Conservation (phyloP, 257 asterid species). For the Avicennia marina region DNA sequence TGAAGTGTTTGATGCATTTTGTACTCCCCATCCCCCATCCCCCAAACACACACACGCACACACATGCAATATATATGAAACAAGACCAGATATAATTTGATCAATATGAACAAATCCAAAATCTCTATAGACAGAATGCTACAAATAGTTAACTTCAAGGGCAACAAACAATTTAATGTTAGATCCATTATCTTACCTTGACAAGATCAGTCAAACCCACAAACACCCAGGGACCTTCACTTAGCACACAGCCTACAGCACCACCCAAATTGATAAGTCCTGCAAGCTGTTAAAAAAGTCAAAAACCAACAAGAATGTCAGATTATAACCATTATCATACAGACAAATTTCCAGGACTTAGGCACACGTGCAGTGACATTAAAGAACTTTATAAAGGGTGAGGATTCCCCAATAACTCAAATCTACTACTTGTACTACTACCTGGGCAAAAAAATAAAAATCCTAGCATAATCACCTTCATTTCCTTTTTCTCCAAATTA, state of each 20-base stretch:
- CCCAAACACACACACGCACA: too few species aligned
- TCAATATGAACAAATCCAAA: too few species aligned
- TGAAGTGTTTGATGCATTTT: too few species aligned
- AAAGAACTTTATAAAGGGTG: not conserved
- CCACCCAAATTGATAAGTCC: conserved; percentile 61
- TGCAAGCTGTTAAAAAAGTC: conserved; percentile 47
- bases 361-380: too few species aligned
- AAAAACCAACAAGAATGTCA: conserved; percentile 14
- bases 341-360: not conserved
- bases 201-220: conserved; percentile 85
- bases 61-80: too few species aligned
- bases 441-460: not conserved
- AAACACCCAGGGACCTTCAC: conserved; percentile 98
- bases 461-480: not conserved
- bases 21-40: too few species aligned
- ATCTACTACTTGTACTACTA: not conserved
- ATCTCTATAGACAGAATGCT: too few species aligned
- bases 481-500: too few species aligned
- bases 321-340: not conserved
- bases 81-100: too few species aligned
- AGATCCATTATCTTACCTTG: conserved; percentile 51
- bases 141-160: too few species aligned
- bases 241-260: conserved; percentile 78
- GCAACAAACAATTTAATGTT: not conserved
- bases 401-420: not conserved